A percentile compares a stretch with the other conserved stretches of the same genome.
These are phyloP conservation scores for Diophrys sp. DNA, from an alignment of 73 alveolate species.

Conservation along the genomic window DNA sequence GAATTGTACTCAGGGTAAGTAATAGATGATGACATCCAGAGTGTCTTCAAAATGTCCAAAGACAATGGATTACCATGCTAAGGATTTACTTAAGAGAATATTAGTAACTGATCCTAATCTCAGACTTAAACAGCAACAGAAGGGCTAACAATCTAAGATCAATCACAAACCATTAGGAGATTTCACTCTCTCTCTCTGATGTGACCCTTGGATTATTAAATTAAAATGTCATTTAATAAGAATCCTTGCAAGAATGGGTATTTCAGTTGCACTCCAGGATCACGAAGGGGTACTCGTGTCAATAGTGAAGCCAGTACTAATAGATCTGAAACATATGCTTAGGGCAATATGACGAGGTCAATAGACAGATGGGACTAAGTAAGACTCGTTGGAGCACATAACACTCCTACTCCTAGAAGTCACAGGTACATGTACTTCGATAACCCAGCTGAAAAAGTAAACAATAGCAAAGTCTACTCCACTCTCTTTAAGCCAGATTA, in stretches of 20 bases:
- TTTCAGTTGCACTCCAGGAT: not conserved
- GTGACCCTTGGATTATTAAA: no score
- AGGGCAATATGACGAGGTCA: not conserved
- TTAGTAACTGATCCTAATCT: no score
- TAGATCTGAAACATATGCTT: not conserved
- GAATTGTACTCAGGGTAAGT: no score
- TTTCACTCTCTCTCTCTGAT: no score
- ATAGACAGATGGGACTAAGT: not conserved
- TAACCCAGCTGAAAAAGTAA: slow-evolving; percentile 1
- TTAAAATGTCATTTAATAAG: not conserved
- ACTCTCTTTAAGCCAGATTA: not conserved
- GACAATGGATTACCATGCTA: no score
- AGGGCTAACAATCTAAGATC: not conserved
- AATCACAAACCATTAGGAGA: no score
- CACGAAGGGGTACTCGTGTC: not conserved
- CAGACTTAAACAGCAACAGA: not conserved
- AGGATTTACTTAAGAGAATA: no score
- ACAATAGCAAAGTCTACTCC: not conserved
- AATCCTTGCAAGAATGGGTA: not conserved
- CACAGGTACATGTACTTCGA: not conserved
- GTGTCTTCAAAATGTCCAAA: no score
- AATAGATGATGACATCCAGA: no score
- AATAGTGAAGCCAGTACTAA: not conserved
- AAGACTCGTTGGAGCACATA: not conserved
- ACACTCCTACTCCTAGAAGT: not conserved